Evolutionary conservation across 164 flowering plant species (phyloP).

Genomic region (Magnolia officinalis): DNA sequence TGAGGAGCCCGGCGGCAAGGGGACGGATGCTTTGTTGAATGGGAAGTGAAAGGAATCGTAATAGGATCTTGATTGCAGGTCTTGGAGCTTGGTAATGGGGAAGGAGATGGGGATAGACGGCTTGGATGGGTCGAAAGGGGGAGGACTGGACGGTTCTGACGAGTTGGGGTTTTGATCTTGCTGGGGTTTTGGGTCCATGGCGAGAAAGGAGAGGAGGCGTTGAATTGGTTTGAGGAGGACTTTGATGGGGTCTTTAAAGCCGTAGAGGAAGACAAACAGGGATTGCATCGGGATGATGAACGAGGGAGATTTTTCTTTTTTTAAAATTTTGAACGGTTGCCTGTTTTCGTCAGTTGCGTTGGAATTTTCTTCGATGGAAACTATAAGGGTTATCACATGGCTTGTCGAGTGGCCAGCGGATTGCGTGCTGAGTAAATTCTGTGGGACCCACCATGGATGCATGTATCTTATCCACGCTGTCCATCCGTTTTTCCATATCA

Average conservation of each 20-base stretch:
- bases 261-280: background rate
- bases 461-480: no score
- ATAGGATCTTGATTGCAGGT: conserved; percentile 60
- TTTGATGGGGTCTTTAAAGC: conserved; percentile 1
- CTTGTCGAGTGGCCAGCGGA: no score
- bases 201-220: conserved; percentile 8
- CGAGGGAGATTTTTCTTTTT: background rate
- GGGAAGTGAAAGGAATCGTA: conserved; percentile 83
- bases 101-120: conserved; percentile 72
- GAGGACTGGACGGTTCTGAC: conserved; percentile 20
- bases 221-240: conserved; percentile 21
- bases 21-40: conserved; percentile 59
- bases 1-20: conserved; percentile 23
- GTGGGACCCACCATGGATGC: no score
- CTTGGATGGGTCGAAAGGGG: conserved; percentile 50
- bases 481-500: no score
- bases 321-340: background rate
- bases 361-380: background rate
- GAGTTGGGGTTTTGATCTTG: background rate
- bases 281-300: background rate
- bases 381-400: no score
- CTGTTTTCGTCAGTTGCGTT: background rate
- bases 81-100: conserved; percentile 66
- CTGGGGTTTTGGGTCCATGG: background rate
- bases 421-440: no score